Evolutionary conservation across 768 basidiomycete species (phyloP).

Genomic region (Leccinum barrowsii): DNA sequence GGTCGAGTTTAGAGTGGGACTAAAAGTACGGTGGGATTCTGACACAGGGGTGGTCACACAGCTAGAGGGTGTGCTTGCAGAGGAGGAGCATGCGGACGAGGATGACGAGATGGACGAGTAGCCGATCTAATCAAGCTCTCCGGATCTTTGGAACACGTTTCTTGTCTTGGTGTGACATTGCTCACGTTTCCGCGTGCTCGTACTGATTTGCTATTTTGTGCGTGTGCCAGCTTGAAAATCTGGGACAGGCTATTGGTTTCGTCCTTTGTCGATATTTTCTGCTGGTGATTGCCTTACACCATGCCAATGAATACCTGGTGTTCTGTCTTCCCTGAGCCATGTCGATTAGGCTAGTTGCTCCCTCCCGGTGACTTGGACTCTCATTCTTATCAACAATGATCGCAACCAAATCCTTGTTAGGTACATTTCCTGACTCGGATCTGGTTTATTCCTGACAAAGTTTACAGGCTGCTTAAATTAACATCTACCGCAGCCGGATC

Average conservation of each 20-base stretch:
- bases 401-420: constrained; percentile 52
- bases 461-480: constrained; percentile 63
- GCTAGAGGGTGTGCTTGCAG: constrained; percentile 43
- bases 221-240: neutral
- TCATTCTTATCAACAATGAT: constrained; percentile 63
- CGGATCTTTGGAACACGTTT: neutral
- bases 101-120: constrained; percentile 50
- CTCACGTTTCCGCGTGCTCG: neutral
- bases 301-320: constrained; percentile 32
- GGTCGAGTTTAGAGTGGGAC: constrained; percentile 76
- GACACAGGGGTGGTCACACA: constrained; percentile 60
- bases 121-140: constrained; percentile 1
- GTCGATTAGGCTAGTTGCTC: constrained; percentile 61
- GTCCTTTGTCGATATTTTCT: neutral
- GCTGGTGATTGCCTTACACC: neutral
- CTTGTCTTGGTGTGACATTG: neutral
- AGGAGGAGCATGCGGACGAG: constrained; percentile 32
- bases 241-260: neutral
- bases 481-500: constrained; percentile 51
- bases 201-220: constrained; percentile 3
- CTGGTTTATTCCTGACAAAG: constrained; percentile 39
- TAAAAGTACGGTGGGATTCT: constrained; percentile 72
- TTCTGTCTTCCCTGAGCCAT: constrained; percentile 67
- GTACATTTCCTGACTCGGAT: neutral
- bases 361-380: constrained; percentile 61